phyloP scores from a whole-genome alignment of 306 rosid species.

The Cucumis sativus region Cucumber_9930_V3 NC_026657.2:5856001-5856500 shows the following conservation, averaged over 20 bases:
- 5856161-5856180: not conserved
- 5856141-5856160: not conserved
- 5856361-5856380: not conserved
- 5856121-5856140: not conserved
- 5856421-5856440: not conserved
- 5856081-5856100: not conserved
- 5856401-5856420: not conserved
- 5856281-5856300: not conserved
- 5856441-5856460: not conserved
- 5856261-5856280: not conserved
- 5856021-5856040: not conserved
- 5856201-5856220: not conserved
- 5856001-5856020: not conserved
- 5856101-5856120: not conserved
- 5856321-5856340: not conserved
- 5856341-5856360: not conserved
- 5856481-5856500: not conserved
- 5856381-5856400: not conserved
- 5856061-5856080: not conserved
- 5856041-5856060: not conserved
- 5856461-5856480: not conserved
- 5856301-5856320: not conserved
- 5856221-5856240: too few species aligned
- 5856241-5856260: not conserved
- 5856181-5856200: too few species aligned